Base-by-base conservation (phyloP, 2,329 filamentous ascomycete genomes). In the Claviceps capensis region DNA sequence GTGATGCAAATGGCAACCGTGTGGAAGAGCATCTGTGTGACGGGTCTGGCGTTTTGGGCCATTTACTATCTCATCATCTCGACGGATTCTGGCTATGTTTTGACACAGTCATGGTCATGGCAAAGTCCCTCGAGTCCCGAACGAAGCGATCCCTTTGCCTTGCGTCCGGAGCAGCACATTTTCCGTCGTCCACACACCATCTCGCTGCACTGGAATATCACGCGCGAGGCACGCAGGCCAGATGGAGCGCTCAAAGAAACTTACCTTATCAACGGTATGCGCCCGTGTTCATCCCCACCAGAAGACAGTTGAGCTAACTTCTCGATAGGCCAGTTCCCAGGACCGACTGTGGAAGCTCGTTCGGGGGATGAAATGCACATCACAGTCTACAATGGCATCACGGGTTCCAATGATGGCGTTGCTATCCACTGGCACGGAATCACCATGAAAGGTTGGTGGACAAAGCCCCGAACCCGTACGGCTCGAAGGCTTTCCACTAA, bases 351-450 rank as follows among this genome's bases (percentile, higher is more conserved):
- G 49, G 70, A 74, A 58, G 72, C 69, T 6, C 68, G 69, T 53
- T 62, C 61, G 2, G 72, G 71, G 11, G 72, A 75, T 56, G 66
- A 64, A 22, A 56, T 75, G 36, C 61, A 67, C 2, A 64, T 74
- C 9, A 59, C 58, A 2, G 69, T 74, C 3, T 60, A 63, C 48
- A 74, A 74, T 58, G 56, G 56, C 8, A 64, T 72, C 58, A 26
- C 56, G 13, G n/a, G 42, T 34, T 26, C 37, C 13, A 42, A 54
- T 4, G 50, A 42, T 0, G 56, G 56, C 11, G 79, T 82, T 2
- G 74, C 75, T 45, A 69, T 86, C 13, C 83, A 87, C 60, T 87
- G 82, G 68, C 83, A 87, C 60, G 83, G 83, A 17, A 70, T 86
- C 56, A 79, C 77, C 58, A 81, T 85, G 65, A 77, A 76, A 56